Base-by-base conservation (phyloP, 768 basidiomycete genomes). In the Exidia glandulosa region DNA sequence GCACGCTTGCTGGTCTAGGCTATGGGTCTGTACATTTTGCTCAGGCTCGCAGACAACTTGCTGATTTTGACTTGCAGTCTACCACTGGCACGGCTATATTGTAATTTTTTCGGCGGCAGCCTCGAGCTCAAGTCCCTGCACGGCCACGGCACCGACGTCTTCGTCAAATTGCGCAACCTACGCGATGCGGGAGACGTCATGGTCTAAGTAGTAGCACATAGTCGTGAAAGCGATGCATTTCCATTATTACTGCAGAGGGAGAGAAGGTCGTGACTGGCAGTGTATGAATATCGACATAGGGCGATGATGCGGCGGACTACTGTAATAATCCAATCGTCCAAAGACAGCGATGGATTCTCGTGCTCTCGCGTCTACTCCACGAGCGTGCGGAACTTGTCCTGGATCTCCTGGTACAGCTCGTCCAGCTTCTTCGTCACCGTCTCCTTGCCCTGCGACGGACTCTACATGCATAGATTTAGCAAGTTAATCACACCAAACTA, bases 371-470 rank as follows among this genome's bases (percentile, higher is more conserved):
- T 45, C 41, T 45, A 92, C 76, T 92, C 89, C 65, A 77, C 86
- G 72, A 92, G 73, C 73, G 88, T 86, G 61, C 90, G 82, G 79
- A 97, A 96, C 69, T 88, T 94, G 72, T 94, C 92, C 68, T 87
- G 86, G 62, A 97, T 96, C 75, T 96, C 94, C 58, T 75, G 71
- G 70, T 94, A 78, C 52, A 97, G 74, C 33, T 78, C 79, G 69
- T 95, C 90, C 68, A 94, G 74, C 71, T 89, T 94, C 75, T 83
- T 76, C 75, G 83, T 86, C 68, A 96, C 86, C 3, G 78, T 73
- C 61, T 92, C 90, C 73, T 94, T 81, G 37, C 93, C 92, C 76
- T 93, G 87, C 7, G 92, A 90, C 19, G 96, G 96, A 27, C 88
- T 89, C 90, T 94, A 67, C 23, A 64, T 32, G 12, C 9, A n/a